These are phyloP conservation scores for Aspergillus avenaceus DNA, from an alignment of 495 filamentous ascomycete genomes.

Conservation along the genomic window DNA sequence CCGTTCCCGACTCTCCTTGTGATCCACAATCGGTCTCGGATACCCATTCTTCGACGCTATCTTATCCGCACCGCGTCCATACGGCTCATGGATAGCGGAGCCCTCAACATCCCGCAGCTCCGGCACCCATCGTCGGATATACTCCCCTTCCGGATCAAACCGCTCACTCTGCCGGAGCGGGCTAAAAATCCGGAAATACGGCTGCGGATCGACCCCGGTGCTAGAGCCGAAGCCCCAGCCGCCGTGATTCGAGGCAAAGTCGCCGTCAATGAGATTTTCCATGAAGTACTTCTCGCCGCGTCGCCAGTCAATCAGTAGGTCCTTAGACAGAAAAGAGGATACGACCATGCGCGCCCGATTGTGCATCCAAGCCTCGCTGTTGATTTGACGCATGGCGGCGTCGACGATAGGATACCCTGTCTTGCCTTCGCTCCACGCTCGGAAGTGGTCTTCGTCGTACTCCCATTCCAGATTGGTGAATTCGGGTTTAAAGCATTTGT, in stretches of 20 bases:
- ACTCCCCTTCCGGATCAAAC: slow-evolving; percentile 57
- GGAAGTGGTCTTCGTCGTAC: slow-evolving; percentile 63
- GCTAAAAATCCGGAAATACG: slow-evolving; percentile 91
- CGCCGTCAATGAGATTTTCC: slow-evolving; percentile 82
- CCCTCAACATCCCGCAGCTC: slow-evolving; percentile 57
- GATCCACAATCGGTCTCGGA: slow-evolving; percentile 69
- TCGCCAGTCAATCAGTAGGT: slow-evolving; percentile 86
- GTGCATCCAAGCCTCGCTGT: slow-evolving; percentile 74
- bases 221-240: slow-evolving; percentile 84
- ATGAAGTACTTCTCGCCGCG: slow-evolving; percentile 88
- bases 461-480: slow-evolving; percentile 83
- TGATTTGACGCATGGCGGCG: slow-evolving; percentile 85
- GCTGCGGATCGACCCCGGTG: slow-evolving; percentile 86
- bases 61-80: slow-evolving; percentile 56
- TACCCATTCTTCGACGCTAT: slow-evolving; percentile 65
- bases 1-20: slow-evolving; percentile 60
- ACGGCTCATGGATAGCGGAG: slow-evolving; percentile 74
- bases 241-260: slow-evolving; percentile 89
- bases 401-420: slow-evolving; percentile 89
- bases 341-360: slow-evolving; percentile 88
- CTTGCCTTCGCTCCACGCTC: slow-evolving; percentile 68
- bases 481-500: slow-evolving; percentile 87
- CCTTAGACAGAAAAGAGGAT: slow-evolving; percentile 82
- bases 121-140: slow-evolving; percentile 57
- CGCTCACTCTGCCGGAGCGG: slow-evolving; percentile 81